A percentile compares a stretch with the other conserved stretches of the same genome.
Evolutionary conservation across 2,329 filamentous ascomycete species (phyloP).

Genomic region (Trichocomaceae sp.): DNA sequence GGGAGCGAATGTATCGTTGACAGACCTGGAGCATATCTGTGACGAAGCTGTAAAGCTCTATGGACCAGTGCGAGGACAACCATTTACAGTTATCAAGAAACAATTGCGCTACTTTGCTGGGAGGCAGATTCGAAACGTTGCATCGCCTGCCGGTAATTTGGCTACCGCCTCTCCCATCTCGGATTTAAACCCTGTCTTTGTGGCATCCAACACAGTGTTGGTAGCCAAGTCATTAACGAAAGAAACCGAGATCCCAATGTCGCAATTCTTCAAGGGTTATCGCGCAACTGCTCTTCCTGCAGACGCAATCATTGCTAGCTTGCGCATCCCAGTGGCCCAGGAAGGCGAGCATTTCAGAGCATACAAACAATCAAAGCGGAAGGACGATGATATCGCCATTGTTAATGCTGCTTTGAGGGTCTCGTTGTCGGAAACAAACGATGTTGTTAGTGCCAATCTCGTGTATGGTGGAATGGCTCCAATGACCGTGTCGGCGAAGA

Average conservation of each 20-base stretch:
- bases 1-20: conserved; percentile 86
- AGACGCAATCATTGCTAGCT: conserved; percentile 76
- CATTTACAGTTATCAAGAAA: conserved; percentile 86
- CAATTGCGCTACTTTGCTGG: conserved; percentile 94
- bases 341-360: conserved; percentile 79
- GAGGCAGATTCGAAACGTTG: conserved; percentile 93
- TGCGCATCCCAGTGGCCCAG: conserved; percentile 73
- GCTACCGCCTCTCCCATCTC: conserved; percentile 94
- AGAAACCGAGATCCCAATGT: conserved; percentile 83
- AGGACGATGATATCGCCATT: conserved; percentile 97
- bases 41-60: conserved; percentile 73
- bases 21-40: conserved; percentile 81
- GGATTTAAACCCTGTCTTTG: conserved; percentile 88
- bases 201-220: conserved; percentile 75
- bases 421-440: conserved; percentile 59
- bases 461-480: conserved; percentile 96
- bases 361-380: conserved; percentile 95
- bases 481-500: conserved; percentile 78
- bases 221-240: conserved; percentile 69
- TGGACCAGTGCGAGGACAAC: conserved; percentile 62
- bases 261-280: conserved; percentile 87
- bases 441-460: conserved; percentile 68
- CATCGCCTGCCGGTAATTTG: conserved; percentile 88
- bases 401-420: conserved; percentile 82
- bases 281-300: conserved; percentile 71